These are phyloP conservation scores for Sporothrix globosa DNA, from an alignment of 2,329 filamentous ascomycete genomes.

Conservation along the genomic window DNA sequence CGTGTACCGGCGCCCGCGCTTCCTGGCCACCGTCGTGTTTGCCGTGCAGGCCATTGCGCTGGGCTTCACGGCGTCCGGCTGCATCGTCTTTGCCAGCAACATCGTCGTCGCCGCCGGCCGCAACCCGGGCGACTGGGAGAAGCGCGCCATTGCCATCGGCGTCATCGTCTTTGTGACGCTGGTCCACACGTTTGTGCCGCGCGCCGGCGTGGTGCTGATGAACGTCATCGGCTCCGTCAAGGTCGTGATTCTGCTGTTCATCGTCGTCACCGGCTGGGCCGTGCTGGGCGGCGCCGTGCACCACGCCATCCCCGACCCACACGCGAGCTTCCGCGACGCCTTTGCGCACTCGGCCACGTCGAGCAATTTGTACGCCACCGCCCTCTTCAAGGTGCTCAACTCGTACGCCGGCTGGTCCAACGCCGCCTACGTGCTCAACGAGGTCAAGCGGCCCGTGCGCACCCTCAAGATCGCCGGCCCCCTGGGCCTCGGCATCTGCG, in stretches of 20 bases:
- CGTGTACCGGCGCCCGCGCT: constrained; percentile 62
- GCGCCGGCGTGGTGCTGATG: constrained; percentile 62
- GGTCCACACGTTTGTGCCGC: constrained; percentile 57
- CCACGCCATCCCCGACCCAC: constrained; percentile 52
- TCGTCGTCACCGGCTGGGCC: constrained; percentile 63
- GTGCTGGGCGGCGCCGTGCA: constrained; percentile 56
- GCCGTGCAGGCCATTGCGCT: constrained; percentile 46
- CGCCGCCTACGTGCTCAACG: constrained; percentile 67
- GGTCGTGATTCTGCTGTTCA: constrained; percentile 61
- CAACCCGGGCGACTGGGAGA: constrained; percentile 56
- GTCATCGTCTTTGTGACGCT: constrained; percentile 59
- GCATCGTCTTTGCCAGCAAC: constrained; percentile 41
- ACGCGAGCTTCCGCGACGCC: constrained; percentile 58
- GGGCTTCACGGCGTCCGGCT: constrained; percentile 36
- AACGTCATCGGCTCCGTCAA: constrained; percentile 65
- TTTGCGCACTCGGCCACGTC: constrained; percentile 54
- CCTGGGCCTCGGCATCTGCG: constrained; percentile 60
- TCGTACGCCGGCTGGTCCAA: constrained; percentile 65
- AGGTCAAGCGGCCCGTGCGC: constrained; percentile 66
- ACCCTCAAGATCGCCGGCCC: constrained; percentile 68
- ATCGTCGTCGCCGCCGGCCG: constrained; percentile 56
- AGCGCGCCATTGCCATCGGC: constrained; percentile 59
- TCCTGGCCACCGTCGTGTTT: constrained; percentile 62
- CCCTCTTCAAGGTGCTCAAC: constrained; percentile 62
- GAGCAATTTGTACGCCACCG: constrained; percentile 55